Percentiles rank a stretch among this genome's conserved stretches.
Evolutionary conservation across 2,329 filamentous ascomycete genomes (phyloP).

Genomic region (Penicillium sp.): DNA sequence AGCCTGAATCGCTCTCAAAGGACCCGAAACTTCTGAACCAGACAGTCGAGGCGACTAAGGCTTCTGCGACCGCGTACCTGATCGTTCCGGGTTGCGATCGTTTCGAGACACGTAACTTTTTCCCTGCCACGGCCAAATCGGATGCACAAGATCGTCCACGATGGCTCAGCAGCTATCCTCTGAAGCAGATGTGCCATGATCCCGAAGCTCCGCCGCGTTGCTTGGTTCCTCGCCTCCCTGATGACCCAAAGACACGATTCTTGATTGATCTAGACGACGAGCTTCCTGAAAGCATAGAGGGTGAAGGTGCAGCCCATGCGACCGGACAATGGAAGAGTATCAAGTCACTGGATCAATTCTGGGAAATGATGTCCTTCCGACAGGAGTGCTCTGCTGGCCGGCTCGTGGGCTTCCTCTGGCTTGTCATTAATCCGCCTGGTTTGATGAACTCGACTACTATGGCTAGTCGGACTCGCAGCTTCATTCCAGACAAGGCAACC

Average conservation of each 20-base stretch:
- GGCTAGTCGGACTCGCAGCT: conserved; percentile 22
- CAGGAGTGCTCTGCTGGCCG: conserved; percentile 94
- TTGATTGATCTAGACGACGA: conserved; percentile 86
- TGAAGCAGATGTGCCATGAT: conserved; percentile 69
- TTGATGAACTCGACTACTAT: conserved; percentile 37
- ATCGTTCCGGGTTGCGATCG: conserved; percentile 81
- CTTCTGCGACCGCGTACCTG: conserved; percentile 69
- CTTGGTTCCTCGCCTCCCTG: conserved; percentile 85
- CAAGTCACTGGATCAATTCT: conserved; percentile 83
- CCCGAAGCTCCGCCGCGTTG: conserved; percentile 73
- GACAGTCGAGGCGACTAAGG: conserved; percentile 30
- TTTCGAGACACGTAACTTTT: conserved; percentile 75
- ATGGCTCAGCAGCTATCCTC: conserved; percentile 65
- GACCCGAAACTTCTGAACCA: conserved; percentile 30
- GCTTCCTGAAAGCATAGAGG: conserved; percentile 46
- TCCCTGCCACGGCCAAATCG: conserved; percentile 56
- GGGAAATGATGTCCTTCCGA: conserved; percentile 96
- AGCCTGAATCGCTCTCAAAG: conserved; percentile 40
- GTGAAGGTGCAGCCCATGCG: conserved; percentile 42
- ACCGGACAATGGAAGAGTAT: conserved; percentile 79
- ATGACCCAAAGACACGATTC: conserved; percentile 91
- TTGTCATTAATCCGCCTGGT: conserved; percentile 69
- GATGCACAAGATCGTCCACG: conserved; percentile 37
- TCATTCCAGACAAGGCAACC: not conserved
- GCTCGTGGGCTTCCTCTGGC: conserved; percentile 91